These are phyloP conservation scores for Lentinula aciculospora DNA, from an alignment of 768 basidiomycete species.

Conservation along the genomic window DNA sequence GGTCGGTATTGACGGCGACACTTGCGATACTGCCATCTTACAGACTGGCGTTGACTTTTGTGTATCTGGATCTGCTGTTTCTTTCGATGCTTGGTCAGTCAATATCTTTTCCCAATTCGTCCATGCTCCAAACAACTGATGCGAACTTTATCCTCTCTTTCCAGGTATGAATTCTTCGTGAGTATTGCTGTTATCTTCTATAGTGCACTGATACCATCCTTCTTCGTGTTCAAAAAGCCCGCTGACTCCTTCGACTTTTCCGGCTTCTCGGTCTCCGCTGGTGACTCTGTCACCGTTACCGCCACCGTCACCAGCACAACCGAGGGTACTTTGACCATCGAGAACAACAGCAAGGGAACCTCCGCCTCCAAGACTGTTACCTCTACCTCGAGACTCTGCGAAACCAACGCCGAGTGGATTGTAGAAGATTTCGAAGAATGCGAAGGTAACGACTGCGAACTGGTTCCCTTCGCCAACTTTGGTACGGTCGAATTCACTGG, in stretches of 20 bases:
- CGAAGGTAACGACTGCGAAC: neutral
- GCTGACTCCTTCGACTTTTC: constrained; percentile 5
- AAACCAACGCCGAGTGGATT: constrained; percentile 5
- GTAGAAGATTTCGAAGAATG: constrained; percentile 9
- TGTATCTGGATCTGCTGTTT: neutral
- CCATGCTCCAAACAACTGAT: neutral
- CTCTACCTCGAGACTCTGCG: neutral
- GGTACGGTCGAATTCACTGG: constrained; percentile 29
- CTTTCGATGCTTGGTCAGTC: constrained; percentile 4
- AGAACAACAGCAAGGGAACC: constrained; percentile 8
- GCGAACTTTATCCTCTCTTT: neutral
- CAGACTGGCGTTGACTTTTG: constrained; percentile 9
- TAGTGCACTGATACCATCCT: neutral
- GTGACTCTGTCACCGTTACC: constrained; percentile 5
- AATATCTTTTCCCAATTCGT: neutral
- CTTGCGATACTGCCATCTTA: constrained; percentile 4
- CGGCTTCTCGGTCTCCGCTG: constrained; percentile 5
- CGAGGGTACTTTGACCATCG: constrained; percentile 4
- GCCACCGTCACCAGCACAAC: constrained; percentile 1
- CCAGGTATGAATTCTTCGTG: constrained; percentile 2
- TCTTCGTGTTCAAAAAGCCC: neutral
- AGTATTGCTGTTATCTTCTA: neutral
- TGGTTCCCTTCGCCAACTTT: constrained; percentile 32
- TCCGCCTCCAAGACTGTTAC: neutral
- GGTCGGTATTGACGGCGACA: constrained; percentile 12